Evolutionary conservation across 2,329 filamentous ascomycete species (phyloP).

Genomic region (Diaporthe eres): DNA sequence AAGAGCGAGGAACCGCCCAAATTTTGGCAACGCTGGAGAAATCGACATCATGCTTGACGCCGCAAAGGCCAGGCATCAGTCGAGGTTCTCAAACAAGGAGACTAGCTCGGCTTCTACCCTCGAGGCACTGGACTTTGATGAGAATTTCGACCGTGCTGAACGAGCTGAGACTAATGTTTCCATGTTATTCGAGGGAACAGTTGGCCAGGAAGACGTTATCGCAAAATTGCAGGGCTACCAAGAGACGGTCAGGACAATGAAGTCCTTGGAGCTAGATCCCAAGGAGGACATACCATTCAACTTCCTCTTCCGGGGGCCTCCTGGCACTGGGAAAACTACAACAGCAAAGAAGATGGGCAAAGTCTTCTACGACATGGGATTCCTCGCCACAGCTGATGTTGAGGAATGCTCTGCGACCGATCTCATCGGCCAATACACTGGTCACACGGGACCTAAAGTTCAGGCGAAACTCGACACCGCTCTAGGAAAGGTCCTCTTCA

Average conservation of each 20-base stretch:
- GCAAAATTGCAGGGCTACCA: constrained; percentile 68
- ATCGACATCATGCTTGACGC: constrained; percentile 77
- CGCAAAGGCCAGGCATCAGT: constrained; percentile 63
- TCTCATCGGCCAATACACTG: constrained; percentile 76
- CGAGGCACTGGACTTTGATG: constrained; percentile 67
- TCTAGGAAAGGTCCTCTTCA: constrained; percentile 76
- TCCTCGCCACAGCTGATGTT: constrained; percentile 72
- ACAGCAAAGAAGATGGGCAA: constrained; percentile 80
- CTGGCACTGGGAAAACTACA: constrained; percentile 77
- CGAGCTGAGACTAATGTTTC: constrained; percentile 62
- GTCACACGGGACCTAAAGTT: constrained; percentile 79
- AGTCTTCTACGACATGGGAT: constrained; percentile 76
- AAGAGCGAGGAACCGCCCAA: constrained; percentile 71
- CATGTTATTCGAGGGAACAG: constrained; percentile 69
- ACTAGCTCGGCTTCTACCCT: constrained; percentile 47
- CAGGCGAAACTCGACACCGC: constrained; percentile 71
- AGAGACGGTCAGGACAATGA: constrained; percentile 64
- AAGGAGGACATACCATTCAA: constrained; percentile 73
- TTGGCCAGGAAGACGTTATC: constrained; percentile 72
- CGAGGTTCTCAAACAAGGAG: constrained; percentile 44
- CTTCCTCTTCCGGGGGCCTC: constrained; percentile 77
- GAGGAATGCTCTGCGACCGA: constrained; percentile 78
- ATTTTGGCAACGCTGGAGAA: constrained; percentile 82
- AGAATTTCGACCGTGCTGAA: constrained; percentile 68
- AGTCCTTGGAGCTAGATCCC: constrained; percentile 66